Percentiles rank a stretch among this genome's conserved stretches.
Evolutionary conservation across 768 basidiomycete species (phyloP).

Genomic region (Amanita rimosa): DNA sequence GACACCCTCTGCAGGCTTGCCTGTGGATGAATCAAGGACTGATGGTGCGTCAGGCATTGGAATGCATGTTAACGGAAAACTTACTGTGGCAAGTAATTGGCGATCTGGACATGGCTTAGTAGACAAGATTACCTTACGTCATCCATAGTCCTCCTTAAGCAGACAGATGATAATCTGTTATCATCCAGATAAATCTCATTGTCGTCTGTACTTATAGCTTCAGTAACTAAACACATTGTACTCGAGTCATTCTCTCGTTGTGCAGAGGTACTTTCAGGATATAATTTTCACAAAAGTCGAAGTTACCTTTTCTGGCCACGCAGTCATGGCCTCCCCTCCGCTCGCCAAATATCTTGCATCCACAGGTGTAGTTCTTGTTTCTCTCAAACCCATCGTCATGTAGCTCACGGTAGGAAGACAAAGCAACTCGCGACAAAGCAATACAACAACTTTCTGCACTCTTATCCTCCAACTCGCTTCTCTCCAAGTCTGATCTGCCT

Average conservation of each 20-base stretch:
- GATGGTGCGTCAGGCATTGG: neutral
- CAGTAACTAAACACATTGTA: too few species aligned
- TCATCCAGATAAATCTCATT: too few species aligned
- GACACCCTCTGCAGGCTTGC: constrained; percentile 70
- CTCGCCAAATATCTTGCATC: constrained; percentile 89
- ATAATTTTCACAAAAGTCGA: too few species aligned
- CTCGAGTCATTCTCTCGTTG: too few species aligned
- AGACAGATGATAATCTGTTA: too few species aligned
- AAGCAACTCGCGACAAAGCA: constrained; percentile 86
- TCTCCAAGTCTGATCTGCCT: constrained; percentile 70
- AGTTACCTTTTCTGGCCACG: constrained; percentile 11
- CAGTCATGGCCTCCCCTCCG: constrained; percentile 47
- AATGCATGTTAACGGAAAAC: constrained; percentile 8
- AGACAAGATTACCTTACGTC: neutral
- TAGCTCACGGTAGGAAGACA: constrained; percentile 41
- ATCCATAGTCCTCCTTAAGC: too few species aligned
- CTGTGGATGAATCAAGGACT: constrained; percentile 79
- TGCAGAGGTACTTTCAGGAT: neutral
- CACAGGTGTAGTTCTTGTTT: constrained; percentile 42
- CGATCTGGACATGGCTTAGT: constrained; percentile 36
- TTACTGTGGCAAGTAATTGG: constrained; percentile 89
- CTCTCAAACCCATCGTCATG: constrained; percentile 11
- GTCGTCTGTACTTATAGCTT: too few species aligned
- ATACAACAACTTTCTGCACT: constrained; percentile 70
- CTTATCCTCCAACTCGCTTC: constrained; percentile 50